These are phyloP conservation scores for Argentina anserina DNA, from an alignment of 306 rosid genomes.

Conservation along the genomic window DNA sequence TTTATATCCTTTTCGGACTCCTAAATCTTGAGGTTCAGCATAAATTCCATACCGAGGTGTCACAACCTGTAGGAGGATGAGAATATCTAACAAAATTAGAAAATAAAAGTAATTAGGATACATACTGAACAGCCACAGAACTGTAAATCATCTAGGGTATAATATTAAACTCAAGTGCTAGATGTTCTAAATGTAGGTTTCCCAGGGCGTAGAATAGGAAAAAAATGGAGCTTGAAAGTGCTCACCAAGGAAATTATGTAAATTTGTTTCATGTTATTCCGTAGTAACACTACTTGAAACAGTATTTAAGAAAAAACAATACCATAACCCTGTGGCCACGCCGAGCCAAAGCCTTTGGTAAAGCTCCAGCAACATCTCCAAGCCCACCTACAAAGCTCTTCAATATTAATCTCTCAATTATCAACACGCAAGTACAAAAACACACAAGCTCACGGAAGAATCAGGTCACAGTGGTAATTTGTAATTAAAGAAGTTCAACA, in stretches of 20 bases:
- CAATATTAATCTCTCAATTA: constrained; percentile 27
- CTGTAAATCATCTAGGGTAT: neutral
- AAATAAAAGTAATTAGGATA: constrained; percentile 6
- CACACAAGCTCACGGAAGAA: neutral
- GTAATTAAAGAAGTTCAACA: neutral
- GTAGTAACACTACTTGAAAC: neutral
- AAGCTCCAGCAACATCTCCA: constrained; percentile 95
- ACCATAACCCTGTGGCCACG: constrained; percentile 99
- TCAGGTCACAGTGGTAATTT: neutral
- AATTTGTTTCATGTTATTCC: neutral
- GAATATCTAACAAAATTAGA: neutral
- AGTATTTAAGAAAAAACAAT: constrained; percentile 25
- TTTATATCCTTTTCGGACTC: constrained; percentile 62
- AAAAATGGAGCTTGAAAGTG: neutral
- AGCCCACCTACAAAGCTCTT: constrained; percentile 76
- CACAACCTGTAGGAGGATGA: constrained; percentile 57
- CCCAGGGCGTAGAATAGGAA: neutral
- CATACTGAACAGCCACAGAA: neutral
- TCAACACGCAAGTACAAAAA: neutral
- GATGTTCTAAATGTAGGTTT: neutral
- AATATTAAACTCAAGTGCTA: neutral
- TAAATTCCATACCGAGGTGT: constrained; percentile 69
- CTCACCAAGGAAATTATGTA: neutral
- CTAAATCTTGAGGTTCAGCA: constrained; percentile 51
- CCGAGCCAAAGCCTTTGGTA: constrained; percentile 98